Conservation (phyloP, 352 stramenopile genomes). For the Pythium phragmiticola region DNA sequence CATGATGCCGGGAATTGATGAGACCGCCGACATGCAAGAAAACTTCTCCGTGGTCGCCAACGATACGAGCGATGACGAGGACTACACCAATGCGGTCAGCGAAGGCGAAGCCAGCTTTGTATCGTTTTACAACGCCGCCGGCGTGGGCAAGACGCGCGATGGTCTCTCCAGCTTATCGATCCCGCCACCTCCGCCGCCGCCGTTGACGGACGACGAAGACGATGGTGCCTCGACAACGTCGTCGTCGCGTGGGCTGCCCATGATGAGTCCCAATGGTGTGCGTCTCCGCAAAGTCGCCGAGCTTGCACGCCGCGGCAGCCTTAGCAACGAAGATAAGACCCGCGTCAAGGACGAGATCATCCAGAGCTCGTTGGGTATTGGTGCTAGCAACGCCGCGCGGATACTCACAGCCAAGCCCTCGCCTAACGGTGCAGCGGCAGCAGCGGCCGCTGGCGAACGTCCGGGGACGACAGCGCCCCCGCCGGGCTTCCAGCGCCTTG, state of each 20-base stretch:
- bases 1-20: conserved; percentile 73
- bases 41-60: conserved; percentile 37
- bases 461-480: conserved; percentile 32
- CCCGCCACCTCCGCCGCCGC: conserved; percentile 56
- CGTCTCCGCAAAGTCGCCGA: conserved; percentile 77
- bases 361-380: conserved; percentile 78
- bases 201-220: conserved; percentile 66
- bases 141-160: conserved; percentile 29
- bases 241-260: conserved; percentile 62
- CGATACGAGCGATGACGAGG: conserved; percentile 65
- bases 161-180: conserved; percentile 58
- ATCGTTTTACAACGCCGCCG: conserved; percentile 72
- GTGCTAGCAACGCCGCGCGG: conserved; percentile 56
- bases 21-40: conserved; percentile 52
- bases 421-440: conserved; percentile 10
- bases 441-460: conserved; percentile 27
- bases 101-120: conserved; percentile 65
- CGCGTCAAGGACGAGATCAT: conserved; percentile 87
- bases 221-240: conserved; percentile 51
- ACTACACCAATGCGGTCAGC: conserved; percentile 40
- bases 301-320: conserved; percentile 66
- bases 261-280: conserved; percentile 84
- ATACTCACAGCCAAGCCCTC: conserved; percentile 50
- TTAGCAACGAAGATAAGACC: conserved; percentile 84
- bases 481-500: conserved; percentile 47